These are phyloP conservation scores for Cercospora citrullina DNA, from an alignment of 2,329 filamentous ascomycete species.

Conservation along the genomic window DNA sequence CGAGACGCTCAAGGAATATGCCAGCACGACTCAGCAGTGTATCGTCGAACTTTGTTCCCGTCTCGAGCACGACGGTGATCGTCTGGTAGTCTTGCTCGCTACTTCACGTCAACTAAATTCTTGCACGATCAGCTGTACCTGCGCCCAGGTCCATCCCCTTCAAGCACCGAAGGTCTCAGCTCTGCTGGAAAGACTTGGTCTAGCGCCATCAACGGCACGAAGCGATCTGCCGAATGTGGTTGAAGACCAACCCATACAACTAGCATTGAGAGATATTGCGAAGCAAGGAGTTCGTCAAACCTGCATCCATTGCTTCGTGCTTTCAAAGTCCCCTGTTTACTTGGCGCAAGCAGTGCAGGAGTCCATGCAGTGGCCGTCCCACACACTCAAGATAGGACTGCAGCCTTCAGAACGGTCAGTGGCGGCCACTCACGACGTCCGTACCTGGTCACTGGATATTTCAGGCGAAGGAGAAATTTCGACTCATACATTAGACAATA, in stretches of 20 bases:
- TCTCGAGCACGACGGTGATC: conserved; percentile 19
- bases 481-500: conserved; percentile 17
- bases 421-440: neutral
- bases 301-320: conserved; percentile 19
- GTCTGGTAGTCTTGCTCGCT: conserved; percentile 18
- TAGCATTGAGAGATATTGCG: conserved; percentile 9
- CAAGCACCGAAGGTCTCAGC: conserved; percentile 18
- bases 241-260: conserved; percentile 18
- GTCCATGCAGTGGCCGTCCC: conserved; percentile 21
- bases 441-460: conserved; percentile 18
- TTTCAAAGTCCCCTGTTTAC: conserved; percentile 18
- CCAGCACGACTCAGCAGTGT: conserved; percentile 18
- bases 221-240: conserved; percentile 6
- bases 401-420: neutral
- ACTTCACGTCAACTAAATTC: conserved; percentile 8
- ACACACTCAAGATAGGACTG: conserved; percentile 24
- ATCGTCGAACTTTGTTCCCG: conserved; percentile 23
- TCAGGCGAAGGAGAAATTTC: conserved; percentile 14
- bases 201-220: conserved; percentile 18
- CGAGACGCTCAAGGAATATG: conserved; percentile 9
- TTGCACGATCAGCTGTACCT: conserved; percentile 17
- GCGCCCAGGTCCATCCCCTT: conserved; percentile 21
- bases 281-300: conserved; percentile 13
- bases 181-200: conserved; percentile 22
- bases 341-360: conserved; percentile 19